A percentile compares a stretch with the other conserved stretches of the same genome.
phyloP scores from a whole-genome alignment of 2,329 filamentous ascomycete species.

The Ilyonectria destructans region DNA sequence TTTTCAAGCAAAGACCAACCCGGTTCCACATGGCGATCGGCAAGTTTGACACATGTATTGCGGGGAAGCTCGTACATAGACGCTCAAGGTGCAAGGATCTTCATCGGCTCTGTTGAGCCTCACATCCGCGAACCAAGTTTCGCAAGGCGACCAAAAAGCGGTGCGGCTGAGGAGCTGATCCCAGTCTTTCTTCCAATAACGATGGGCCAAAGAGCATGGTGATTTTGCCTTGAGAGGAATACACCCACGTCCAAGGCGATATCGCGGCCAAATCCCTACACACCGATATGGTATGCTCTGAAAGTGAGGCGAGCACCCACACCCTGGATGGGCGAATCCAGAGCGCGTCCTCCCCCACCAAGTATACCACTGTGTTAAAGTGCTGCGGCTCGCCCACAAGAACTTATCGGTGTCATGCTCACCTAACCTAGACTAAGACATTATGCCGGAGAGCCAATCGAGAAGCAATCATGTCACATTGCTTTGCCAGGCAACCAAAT shows the following conservation, averaged over 20 bases:
- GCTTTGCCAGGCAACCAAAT: background rate
- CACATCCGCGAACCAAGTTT: background rate
- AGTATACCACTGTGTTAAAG: background rate
- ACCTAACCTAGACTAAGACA: background rate
- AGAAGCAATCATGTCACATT: background rate
- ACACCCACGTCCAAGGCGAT: background rate
- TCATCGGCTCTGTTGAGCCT: background rate
- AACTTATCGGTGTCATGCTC: background rate
- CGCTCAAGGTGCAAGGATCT: background rate
- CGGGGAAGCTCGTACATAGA: background rate
- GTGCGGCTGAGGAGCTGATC: slow-evolving; percentile 1
- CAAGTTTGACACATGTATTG: background rate
- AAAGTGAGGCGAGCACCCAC: slow-evolving; percentile 1
- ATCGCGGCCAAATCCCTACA: background rate
- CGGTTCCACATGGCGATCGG: background rate
- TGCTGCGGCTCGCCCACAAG: too few species aligned
- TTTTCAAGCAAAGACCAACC: background rate
- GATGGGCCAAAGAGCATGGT: background rate
- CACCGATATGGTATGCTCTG: too few species aligned
- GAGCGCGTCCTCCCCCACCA: background rate
- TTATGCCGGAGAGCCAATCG: background rate
- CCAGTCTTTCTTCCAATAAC: background rate
- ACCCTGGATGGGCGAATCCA: background rate
- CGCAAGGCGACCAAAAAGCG: background rate
- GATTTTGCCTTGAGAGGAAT: background rate